Percentiles rank a stretch among this genome's conserved stretches.
Conservation (phyloP, 2,329 filamentous ascomycete genomes). For the Colletotrichum graminicola region DNA sequence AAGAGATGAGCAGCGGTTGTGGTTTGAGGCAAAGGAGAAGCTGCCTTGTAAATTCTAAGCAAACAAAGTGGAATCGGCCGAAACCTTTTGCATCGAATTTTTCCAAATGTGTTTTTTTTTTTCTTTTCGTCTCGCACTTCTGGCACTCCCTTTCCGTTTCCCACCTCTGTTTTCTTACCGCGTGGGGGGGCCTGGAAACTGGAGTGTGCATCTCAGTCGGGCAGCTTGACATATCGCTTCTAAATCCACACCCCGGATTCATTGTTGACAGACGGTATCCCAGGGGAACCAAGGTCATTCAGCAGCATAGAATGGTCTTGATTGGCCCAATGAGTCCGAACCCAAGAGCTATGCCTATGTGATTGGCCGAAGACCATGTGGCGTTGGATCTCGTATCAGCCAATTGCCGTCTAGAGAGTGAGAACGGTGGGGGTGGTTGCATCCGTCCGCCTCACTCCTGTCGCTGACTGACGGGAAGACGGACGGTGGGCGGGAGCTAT, state of each 20-base stretch:
- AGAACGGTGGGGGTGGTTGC: conserved; percentile 28
- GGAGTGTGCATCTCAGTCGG: conserved; percentile 34
- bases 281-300: conserved; percentile 32
- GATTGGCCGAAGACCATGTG: conserved; percentile 42
- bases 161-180: conserved; percentile 19
- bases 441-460: conserved; percentile 37
- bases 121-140: not conserved
- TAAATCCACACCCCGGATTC: conserved; percentile 20
- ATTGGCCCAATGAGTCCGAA: conserved; percentile 44
- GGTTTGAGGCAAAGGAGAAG: conserved; percentile 13
- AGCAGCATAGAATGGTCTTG: not conserved
- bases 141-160: not conserved
- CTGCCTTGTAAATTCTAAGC: conserved; percentile 30
- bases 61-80: conserved; percentile 38
- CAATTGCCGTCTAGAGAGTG: conserved; percentile 8
- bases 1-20: not conserved
- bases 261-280: conserved; percentile 30
- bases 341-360: conserved; percentile 42
- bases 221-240: conserved; percentile 32
- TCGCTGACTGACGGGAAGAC: not conserved
- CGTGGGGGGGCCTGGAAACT: conserved; percentile 24
- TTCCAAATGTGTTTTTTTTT: not conserved
- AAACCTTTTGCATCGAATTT: conserved; percentile 34
- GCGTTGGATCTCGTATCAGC: not conserved
- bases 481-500: conserved; percentile 20